Conservation (phyloP, 2,329 filamentous ascomycete genomes). For the Nigrospora osmanthi region DNA sequence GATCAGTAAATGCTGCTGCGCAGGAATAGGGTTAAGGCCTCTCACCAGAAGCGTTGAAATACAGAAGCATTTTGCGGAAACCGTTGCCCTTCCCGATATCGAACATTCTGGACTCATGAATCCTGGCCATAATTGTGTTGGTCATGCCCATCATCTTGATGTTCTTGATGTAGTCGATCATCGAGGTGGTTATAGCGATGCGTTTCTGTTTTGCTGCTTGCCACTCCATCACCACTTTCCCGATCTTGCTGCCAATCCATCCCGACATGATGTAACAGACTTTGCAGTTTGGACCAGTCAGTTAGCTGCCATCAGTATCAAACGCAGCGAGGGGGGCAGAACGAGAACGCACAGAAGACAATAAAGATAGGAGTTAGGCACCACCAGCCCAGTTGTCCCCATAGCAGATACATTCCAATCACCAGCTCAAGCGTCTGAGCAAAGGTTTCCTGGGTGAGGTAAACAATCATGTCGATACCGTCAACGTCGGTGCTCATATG, state of each 20-base stretch:
- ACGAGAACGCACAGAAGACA: too few species aligned
- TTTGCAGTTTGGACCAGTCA: too few species aligned
- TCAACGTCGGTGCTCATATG: constrained; percentile 2
- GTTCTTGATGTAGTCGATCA: constrained; percentile 5
- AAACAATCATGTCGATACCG: too few species aligned
- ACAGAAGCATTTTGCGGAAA: constrained; percentile 5
- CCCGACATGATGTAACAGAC: too few species aligned
- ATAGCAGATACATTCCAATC: too few species aligned
- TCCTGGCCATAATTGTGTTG: not conserved
- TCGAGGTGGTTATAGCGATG: constrained; percentile 2
- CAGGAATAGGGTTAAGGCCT: fast-evolving
- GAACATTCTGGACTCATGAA: constrained; percentile 3
- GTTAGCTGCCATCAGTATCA: too few species aligned
- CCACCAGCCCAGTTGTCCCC: too few species aligned
- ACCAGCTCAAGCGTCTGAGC: too few species aligned
- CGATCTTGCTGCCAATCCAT: not conserved
- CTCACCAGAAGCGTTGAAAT: not conserved
- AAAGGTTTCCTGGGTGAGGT: too few species aligned
- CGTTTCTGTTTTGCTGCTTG: constrained; percentile 1
- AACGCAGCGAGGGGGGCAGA: too few species aligned
- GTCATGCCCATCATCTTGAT: constrained; percentile 7
- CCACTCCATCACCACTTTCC: not conserved
- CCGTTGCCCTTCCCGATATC: constrained; percentile 3
- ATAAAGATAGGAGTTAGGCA: too few species aligned
- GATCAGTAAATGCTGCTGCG: not conserved